phyloP scores from a whole-genome alignment of 1,139 yeast species.

The Meyerozyma elateridarum region DNA sequence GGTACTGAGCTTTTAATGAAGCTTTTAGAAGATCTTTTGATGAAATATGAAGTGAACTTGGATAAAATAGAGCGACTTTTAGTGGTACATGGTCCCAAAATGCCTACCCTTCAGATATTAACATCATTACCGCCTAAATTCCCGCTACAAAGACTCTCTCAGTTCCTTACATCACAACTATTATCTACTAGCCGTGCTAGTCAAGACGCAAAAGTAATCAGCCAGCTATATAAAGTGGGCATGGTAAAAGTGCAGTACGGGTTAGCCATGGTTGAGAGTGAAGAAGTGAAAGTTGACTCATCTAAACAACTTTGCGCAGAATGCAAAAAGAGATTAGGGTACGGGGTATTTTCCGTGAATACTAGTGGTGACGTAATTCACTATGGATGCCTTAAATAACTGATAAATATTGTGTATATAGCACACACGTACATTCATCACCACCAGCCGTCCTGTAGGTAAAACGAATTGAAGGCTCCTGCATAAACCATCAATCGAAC shows the following conservation, averaged over 20 bases:
- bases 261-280: slow-evolving; percentile 33
- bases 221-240: slow-evolving; percentile 37
- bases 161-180: slow-evolving; percentile 46
- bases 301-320: slow-evolving; percentile 46
- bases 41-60: slow-evolving; percentile 27
- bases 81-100: slow-evolving; percentile 46
- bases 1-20: slow-evolving; percentile 41
- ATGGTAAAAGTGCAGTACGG: slow-evolving; percentile 29
- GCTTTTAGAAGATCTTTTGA: slow-evolving; percentile 34
- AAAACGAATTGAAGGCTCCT: too few relatives aligned
- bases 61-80: slow-evolving; percentile 42
- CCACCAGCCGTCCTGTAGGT: too few relatives aligned
- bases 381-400: slow-evolving; percentile 49
- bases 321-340: slow-evolving; percentile 61
- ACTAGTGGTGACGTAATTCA: slow-evolving; percentile 57
- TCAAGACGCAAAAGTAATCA: slow-evolving; percentile 19
- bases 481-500: too few relatives aligned
- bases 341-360: slow-evolving; percentile 53
- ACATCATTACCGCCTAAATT: slow-evolving; percentile 48
- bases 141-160: slow-evolving; percentile 39
- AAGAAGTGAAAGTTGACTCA: slow-evolving; percentile 32
- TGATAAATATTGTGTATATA: too few relatives aligned
- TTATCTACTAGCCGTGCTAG: slow-evolving; percentile 17
- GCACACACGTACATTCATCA: too few relatives aligned
- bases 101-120: slow-evolving; percentile 49